Evolutionary conservation across 202 grass and related monocot species (phyloP).

Genomic region (Alloteropsis angusta): DNA sequence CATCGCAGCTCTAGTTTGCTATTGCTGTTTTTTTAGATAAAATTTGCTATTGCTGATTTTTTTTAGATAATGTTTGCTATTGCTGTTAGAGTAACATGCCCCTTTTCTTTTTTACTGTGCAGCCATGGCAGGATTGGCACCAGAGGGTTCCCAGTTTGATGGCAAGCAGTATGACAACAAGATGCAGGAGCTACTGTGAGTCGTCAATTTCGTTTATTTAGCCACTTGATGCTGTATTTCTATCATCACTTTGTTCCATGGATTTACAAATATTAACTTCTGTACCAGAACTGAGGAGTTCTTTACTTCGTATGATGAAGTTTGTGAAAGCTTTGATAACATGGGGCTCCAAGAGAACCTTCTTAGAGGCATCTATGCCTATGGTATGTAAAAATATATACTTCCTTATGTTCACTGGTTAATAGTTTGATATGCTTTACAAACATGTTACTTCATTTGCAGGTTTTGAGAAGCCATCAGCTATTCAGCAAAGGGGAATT

Average conservation of each 20-base stretch:
- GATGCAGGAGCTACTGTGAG: constrained; percentile 68
- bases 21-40: too few relatives aligned
- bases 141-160: constrained; percentile 77
- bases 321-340: constrained; percentile 51
- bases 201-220: neutral
- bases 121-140: constrained; percentile 66
- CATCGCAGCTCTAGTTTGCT: constrained; percentile 41
- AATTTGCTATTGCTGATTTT: too few relatives aligned
- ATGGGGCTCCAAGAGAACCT: constrained; percentile 62
- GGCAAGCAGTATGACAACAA: constrained; percentile 66
- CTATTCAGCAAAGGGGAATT: constrained; percentile 67
- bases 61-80: too few relatives aligned
- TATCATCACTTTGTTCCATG: neutral
- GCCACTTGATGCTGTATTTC: neutral
- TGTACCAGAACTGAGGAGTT: constrained; percentile 33
- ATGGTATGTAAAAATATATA: constrained; percentile 24
- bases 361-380: constrained; percentile 62
- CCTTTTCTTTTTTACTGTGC: neutral
- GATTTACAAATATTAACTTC: neutral
- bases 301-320: constrained; percentile 56
- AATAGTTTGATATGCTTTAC: neutral
- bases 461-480: constrained; percentile 77
- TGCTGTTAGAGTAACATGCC: neutral
- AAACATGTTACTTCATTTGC: neutral
- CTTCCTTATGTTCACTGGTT: neutral